Percentiles rank a stretch among this genome's conserved stretches.
phyloP scores from a whole-genome alignment of 140 eudicot genomes.

The Senecio squalidus region DNA sequence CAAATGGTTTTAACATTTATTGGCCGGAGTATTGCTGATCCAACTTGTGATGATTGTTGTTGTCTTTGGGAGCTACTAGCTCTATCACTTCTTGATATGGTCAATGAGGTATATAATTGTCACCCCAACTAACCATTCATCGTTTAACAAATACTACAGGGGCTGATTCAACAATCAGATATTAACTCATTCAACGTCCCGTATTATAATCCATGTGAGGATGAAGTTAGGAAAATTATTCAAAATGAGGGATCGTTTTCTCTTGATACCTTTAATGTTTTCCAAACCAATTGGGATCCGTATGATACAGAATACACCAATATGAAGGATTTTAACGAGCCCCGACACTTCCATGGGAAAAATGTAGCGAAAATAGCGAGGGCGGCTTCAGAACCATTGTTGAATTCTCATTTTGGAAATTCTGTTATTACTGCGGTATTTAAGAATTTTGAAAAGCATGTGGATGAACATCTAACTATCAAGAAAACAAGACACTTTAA shows the following conservation, averaged over 20 bases:
- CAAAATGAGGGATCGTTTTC: slow-evolving; percentile 24
- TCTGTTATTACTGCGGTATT: no score
- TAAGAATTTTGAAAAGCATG: no score
- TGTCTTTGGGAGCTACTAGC: slow-evolving; percentile 18
- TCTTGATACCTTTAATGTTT: not conserved
- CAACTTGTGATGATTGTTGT: not conserved
- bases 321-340: not conserved
- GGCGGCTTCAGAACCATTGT: slow-evolving; percentile 6
- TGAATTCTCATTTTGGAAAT: slow-evolving; percentile 6
- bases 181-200: no score
- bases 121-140: not conserved
- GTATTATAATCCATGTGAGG: no score
- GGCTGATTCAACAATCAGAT: slow-evolving; percentile 9
- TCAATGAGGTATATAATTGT: slow-evolving; percentile 6
- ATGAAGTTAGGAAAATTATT: slow-evolving; percentile 23
- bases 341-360: not conserved
- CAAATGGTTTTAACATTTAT: slow-evolving; percentile 26
- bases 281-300: slow-evolving; percentile 1
- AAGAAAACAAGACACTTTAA: no score
- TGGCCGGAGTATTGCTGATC: slow-evolving; percentile 16
- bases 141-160: slow-evolving; percentile 12
- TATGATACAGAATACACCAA: not conserved
- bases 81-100: slow-evolving; percentile 15
- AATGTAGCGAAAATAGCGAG: not conserved
- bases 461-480: no score